Evolutionary conservation across 148 eudicot genomes (phyloP).

Genomic region (Chenopodium album): DNA sequence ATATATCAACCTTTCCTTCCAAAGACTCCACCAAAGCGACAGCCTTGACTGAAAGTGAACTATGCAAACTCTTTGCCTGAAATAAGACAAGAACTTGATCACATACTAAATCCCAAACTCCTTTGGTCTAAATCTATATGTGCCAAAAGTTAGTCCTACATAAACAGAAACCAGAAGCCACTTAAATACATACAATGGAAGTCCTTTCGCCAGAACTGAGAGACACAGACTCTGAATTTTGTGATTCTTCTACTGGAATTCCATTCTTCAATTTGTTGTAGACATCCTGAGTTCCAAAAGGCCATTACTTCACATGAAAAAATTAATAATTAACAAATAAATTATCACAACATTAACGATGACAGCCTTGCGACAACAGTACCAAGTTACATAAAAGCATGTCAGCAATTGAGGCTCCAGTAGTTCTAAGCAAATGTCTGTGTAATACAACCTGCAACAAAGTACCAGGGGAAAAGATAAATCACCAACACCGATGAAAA

Average conservation of each 20-base stretch:
- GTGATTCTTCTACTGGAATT: conserved; percentile 70
- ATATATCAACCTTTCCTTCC: conserved; percentile 78
- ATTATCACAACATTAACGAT: conserved; percentile 5
- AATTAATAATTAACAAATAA: background rate
- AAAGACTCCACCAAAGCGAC: conserved; percentile 64
- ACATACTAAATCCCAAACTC: conserved; percentile 6
- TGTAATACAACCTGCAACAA: conserved; percentile 64
- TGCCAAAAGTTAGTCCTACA: conserved; percentile 4
- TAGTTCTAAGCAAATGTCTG: conserved; percentile 82
- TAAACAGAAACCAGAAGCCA: conserved; percentile 11
- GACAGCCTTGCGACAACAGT: conserved; percentile 9
- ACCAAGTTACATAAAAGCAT: conserved; percentile 69
- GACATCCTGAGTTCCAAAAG: conserved; percentile 52
- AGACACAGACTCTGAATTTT: conserved; percentile 46
- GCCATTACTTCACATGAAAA: background rate
- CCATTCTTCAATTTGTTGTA: conserved; percentile 85
- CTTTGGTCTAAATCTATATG: background rate
- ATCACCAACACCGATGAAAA: conserved; percentile 8
- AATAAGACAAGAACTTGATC: conserved; percentile 21
- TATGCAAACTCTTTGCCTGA: conserved; percentile 77
- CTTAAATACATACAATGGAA: conserved; percentile 50
- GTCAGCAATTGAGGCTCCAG: conserved; percentile 67
- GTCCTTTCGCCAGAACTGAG: conserved; percentile 72
- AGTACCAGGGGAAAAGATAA: conserved; percentile 10
- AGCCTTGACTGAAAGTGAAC: conserved; percentile 69